Evolutionary conservation across 768 basidiomycete genomes (phyloP), one percentile per base, ranked within the genome.

Genomic region (Tricholoma bakamatsutake): DNA sequence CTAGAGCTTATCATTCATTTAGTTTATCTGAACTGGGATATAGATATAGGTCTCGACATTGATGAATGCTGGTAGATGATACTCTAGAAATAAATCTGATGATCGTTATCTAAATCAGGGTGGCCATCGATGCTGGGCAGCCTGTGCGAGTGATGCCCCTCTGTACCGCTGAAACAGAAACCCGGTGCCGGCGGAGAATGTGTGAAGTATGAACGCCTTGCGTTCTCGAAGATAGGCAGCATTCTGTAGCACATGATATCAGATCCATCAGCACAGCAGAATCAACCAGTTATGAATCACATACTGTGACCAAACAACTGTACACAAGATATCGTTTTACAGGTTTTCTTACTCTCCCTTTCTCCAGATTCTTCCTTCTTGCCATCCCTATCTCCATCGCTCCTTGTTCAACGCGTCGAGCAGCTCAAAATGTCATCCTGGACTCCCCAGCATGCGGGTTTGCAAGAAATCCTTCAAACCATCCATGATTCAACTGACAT

Each of bases 391-490:
- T 42, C 60, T 39, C 43, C 61, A 56, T 63, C 61, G 58, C 53
- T 56, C 60, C 56, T 62, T 56, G 63, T 65, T 67, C 59, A 67
- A 70, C 73, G 73, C 72, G 76, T 73, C 68, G 67, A 63, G 33
- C 61, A 62, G 66, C 67, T 54, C 59, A 76, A 76, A 74, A 85
- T 85, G 83, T 68, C 80, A 77, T 73, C 82, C 62, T 98, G 95
- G 95, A 78, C 76, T 59, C 95, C 95, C 61, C 84, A 91, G 64
- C 85, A 84, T 67, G 81, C 81, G 56, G 93, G 88, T 67, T 80
- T 98, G 70, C 85, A 90, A 72, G 93, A 97, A 80, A 91, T 98
- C 71, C 76, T 97, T 39, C 80, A 84, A 67, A 94, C 93, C 28
- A 88, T 98, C 71, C 88, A 87, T 73, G 88, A 94, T 65, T 95